Evolutionary conservation across 345 rosid species (phyloP), one percentile per base, ranked within the genome.

Genomic region (Lepidium aucheri): DNA sequence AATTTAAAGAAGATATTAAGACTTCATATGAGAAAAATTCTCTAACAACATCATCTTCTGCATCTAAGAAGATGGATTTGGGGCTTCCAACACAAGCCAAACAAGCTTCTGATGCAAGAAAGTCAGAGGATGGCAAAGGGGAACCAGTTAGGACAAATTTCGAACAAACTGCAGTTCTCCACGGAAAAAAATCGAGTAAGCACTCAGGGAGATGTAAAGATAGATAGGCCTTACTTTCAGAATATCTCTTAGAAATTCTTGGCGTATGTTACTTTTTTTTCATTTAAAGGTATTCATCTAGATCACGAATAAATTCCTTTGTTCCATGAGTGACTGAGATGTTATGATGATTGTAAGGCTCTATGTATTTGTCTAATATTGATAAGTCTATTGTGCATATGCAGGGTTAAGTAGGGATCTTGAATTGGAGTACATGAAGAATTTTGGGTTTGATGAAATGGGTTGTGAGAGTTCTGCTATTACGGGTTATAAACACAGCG

Each of bases 391-490:
- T 12, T 20, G 22, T 54, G 53, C 45, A 26, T 55, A 22, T 42
- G 53, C 32, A 53, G 62, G 53, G 30, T 43, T 43, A 34, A 65
- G 65, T 38, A 55, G 55, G 44, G 54, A 42, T 42, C 35, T 8
- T 38, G 65, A 49, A 46, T 28, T 56, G 39, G 45, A 69, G 6
- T 57, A 45, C 61, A 73, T 78, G 43, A 74, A 74, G 28, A 74
- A 74, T 53, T 57, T 45, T 53, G 55, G 80, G 75, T 22, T 81
- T 68, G 78, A 56, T 75, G 91, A 84, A 54, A 76, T 81, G 83
- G 79, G 81, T 71, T 85, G 81, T 68, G 77, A 49, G 32, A 81
- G 82, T 63, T 73, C 76, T 46, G 79, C 85, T 62, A 82, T 84
- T 47, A 84, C 77, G 58, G 53, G 73, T 57, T 84, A 87, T 67